A percentile compares a stretch with the other conserved stretches of the same genome.
Evolutionary conservation across 202 grass and related monocot genomes (phyloP).

Genomic region (Tripidium arundinaceum): DNA sequence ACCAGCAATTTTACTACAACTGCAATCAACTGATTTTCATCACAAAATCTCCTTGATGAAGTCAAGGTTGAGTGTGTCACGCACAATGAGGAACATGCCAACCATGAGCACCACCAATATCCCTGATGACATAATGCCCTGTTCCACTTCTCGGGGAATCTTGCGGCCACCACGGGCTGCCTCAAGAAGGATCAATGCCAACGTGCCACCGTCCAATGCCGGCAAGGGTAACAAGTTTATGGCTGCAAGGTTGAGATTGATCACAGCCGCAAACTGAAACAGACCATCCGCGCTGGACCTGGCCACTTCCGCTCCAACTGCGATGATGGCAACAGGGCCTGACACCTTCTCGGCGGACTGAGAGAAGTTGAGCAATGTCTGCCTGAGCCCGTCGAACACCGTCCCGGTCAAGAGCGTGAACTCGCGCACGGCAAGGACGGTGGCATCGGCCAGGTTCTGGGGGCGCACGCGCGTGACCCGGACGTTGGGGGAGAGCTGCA

Average conservation of each 20-base stretch:
- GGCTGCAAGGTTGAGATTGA: conserved; percentile 87
- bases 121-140: conserved; percentile 86
- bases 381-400: conserved; percentile 75
- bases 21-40: conserved; percentile 7
- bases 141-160: conserved; percentile 91
- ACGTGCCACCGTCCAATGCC: conserved; percentile 61
- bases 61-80: conserved; percentile 92
- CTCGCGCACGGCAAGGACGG: conserved; percentile 53
- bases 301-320: conserved; percentile 77
- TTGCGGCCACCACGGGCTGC: conserved; percentile 75
- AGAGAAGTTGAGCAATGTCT: conserved; percentile 83
- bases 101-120: conserved; percentile 82
- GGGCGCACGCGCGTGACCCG: conserved; percentile 52
- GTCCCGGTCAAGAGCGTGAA: conserved; percentile 47
- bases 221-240: conserved; percentile 86
- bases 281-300: conserved; percentile 65
- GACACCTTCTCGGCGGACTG: conserved; percentile 79
- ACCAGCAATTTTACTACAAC: neutral
- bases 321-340: conserved; percentile 84
- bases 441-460: conserved; percentile 47
- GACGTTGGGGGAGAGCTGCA: conserved; percentile 78
- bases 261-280: conserved; percentile 86
- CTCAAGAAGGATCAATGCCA: conserved; percentile 77
- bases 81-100: conserved; percentile 88
- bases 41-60: conserved; percentile 93